phyloP scores from a whole-genome alignment of 306 rosid species.

The Gillenia trifoliata region DNA sequence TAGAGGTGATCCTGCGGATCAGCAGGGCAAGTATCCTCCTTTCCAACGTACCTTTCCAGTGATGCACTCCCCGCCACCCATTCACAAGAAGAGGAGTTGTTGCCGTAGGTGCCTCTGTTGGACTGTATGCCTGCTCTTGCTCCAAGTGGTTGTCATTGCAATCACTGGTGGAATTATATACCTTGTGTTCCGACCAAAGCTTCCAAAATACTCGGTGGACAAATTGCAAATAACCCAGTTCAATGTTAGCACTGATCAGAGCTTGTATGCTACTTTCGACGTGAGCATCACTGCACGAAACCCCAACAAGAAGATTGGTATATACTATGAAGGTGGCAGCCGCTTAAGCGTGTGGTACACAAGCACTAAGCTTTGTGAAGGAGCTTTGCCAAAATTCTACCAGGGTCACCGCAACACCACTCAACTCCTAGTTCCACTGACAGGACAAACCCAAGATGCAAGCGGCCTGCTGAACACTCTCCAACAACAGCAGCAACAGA shows the following conservation, averaged over 20 bases:
- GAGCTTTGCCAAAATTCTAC: constrained; percentile 75
- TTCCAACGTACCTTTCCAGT: constrained; percentile 34
- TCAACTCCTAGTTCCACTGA: constrained; percentile 38
- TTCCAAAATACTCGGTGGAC: constrained; percentile 63
- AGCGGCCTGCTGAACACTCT: constrained; percentile 9
- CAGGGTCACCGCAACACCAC: constrained; percentile 83
- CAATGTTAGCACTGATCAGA: constrained; percentile 19
- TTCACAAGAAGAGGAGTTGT: constrained; percentile 51
- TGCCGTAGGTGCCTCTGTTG: constrained; percentile 58
- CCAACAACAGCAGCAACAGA: constrained; percentile 31
- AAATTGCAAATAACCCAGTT: constrained; percentile 38
- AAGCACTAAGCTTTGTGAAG: constrained; percentile 50
- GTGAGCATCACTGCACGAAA: constrained; percentile 62
- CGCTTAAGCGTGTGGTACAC: constrained; percentile 57
- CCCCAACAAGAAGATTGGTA: constrained; percentile 84
- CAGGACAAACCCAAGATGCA: constrained; percentile 53
- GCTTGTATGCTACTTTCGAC: constrained; percentile 42
- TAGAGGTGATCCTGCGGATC: neutral
- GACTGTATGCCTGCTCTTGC: constrained; percentile 30
- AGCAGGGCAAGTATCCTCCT: constrained; percentile 15
- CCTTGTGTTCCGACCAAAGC: constrained; percentile 78
- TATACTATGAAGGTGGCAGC: constrained; percentile 81
- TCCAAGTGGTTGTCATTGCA: constrained; percentile 41
- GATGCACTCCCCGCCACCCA: constrained; percentile 50
- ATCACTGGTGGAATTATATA: constrained; percentile 47